Percentiles rank a stretch among this genome's conserved stretches.
Conservation (phyloP, 228 moss, liverwort and hornwort genomes). For the Sphagnum fallax region DNA sequence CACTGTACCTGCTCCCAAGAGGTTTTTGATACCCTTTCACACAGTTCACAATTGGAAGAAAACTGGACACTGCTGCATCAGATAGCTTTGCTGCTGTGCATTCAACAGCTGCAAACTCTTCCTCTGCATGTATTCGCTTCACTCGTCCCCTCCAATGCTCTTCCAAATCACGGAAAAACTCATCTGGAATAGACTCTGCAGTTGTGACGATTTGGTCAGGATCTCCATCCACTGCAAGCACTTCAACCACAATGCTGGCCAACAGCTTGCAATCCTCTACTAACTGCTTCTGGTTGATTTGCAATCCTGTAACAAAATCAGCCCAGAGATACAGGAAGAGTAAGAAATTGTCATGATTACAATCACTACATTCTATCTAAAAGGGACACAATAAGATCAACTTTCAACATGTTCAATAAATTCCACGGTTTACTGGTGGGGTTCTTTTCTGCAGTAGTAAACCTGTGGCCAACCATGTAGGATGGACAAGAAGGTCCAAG, state of each 20-base stretch:
- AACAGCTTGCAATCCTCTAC: constrained; percentile 72
- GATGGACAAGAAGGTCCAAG: constrained; percentile 66
- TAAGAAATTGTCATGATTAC: not conserved
- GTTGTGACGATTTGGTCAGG: constrained; percentile 51
- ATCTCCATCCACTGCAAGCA: constrained; percentile 69
- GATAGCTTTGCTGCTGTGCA: constrained; percentile 52
- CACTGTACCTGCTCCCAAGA: constrained; percentile 52
- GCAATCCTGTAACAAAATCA: constrained; percentile 33
- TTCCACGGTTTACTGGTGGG: too few relatives aligned
- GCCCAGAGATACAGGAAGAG: not conserved
- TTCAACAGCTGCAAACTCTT: constrained; percentile 66
- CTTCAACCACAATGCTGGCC: constrained; percentile 50
- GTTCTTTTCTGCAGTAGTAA: too few relatives aligned
- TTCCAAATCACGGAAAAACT: constrained; percentile 81
- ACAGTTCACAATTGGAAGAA: constrained; percentile 64
- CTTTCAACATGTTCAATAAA: too few relatives aligned
- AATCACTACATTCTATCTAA: not conserved
- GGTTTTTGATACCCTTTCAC: constrained; percentile 58
- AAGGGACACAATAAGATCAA: too few relatives aligned
- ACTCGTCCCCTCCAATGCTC: constrained; percentile 76
- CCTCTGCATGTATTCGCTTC: constrained; percentile 55
- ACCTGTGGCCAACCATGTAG: constrained; percentile 93
- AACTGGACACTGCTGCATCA: constrained; percentile 37
- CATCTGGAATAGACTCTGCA: constrained; percentile 56
- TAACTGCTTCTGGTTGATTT: constrained; percentile 59